Evolutionary conservation across 176 grass and related monocot genomes (phyloP).

Genomic region (Aegilops speltoides): DNA sequence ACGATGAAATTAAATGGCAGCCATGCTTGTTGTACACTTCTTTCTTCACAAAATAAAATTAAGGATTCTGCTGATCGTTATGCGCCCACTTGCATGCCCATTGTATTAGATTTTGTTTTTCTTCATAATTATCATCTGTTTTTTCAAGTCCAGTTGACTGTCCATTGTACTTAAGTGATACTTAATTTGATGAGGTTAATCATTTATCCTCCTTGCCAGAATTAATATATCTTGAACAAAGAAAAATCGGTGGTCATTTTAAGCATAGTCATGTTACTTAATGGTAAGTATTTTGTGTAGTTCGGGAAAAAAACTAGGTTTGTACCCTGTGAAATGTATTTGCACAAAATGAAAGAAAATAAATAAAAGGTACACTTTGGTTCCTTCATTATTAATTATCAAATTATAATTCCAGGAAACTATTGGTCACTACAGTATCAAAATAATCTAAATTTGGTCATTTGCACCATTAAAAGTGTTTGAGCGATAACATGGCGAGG

Average conservation of each 20-base stretch:
- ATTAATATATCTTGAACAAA: background rate
- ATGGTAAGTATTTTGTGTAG: no score
- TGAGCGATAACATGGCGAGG: background rate
- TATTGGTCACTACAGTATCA: background rate
- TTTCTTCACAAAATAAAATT: background rate
- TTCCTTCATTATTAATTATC: no score
- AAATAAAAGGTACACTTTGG: background rate
- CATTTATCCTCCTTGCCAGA: background rate
- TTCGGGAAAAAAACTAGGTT: background rate
- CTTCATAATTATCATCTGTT: no score
- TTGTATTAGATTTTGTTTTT: no score
- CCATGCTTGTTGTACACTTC: background rate
- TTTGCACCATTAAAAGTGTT: background rate
- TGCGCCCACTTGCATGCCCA: background rate
- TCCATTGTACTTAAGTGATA: background rate
- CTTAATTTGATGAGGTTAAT: background rate
- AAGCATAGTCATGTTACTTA: no score
- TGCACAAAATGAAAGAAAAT: background rate
- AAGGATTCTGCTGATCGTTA: no score
- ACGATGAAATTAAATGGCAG: background rate
- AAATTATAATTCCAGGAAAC: background rate
- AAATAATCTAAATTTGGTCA: background rate
- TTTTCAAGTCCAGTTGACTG: no score
- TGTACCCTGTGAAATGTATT: background rate
- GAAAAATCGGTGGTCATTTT: no score